Evolutionary conservation across 108 stramenopile species (phyloP), one percentile per base, ranked within the genome.

Genomic region (Cyclotella baltica): DNA sequence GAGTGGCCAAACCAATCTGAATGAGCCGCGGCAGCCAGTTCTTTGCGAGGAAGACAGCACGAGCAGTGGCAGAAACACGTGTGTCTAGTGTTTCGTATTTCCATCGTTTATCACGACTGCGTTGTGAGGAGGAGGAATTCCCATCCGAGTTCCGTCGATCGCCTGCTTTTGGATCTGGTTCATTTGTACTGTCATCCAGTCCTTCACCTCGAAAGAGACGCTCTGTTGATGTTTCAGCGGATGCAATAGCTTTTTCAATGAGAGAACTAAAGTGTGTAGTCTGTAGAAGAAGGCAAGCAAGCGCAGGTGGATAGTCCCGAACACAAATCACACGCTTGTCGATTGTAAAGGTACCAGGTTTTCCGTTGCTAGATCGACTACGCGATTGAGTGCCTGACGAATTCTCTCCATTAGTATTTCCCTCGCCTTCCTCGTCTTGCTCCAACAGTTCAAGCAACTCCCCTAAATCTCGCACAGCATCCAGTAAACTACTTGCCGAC

Each of bases 31-130:
- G 92, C 28, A 96, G 55, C 94, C 94, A 96, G 28, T 75, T 86
- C 43, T 88, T 87, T 5, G 87, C 83, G 28, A 93, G 61, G 29
- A 80, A 74, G 28, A 93, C 94, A 22, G 89, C 84, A 62, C 88
- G 85, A 52, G 87, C 77, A 16, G 94, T 92, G 37, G 91, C 83
- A 37, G 89, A 73, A 30, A 91, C 92, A 37, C 94, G 75, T 0
- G 91, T 84, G 50, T 96, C 94, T 9, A 96, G 86, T 31, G 91
- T 80, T 51, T 96, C 94, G 59, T 91, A 92, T 69, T 93, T 96
- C 94, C 94, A 96, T 65, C 92, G 86, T 56, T 93, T 96, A 63
- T 85, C 61, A 50, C 85, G 57, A 70, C 57, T 69, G 68, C 73
- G 48, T 71, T 82, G 81, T 18, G 81, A 72, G 20, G 81, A 65